A percentile compares a stretch with the other conserved stretches of the same genome.
Evolutionary conservation across 129 eudicot species (phyloP).

Genomic region (Rutidosis leptorrhynchoides): DNA sequence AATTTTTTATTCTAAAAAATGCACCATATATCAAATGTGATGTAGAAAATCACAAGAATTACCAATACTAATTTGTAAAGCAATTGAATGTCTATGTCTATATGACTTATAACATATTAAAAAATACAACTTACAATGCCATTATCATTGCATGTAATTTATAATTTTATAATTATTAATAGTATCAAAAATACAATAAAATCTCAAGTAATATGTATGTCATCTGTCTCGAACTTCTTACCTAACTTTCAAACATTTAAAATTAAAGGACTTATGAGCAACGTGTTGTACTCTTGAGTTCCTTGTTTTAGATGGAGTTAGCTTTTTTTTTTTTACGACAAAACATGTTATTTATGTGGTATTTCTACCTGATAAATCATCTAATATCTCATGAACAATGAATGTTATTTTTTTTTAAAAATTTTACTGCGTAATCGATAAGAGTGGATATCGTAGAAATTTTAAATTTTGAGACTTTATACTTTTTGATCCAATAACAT

Average conservation of each 20-base stretch:
- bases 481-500: no score
- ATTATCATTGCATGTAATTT: no score
- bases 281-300: neutral
- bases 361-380: conserved; percentile 19
- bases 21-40: neutral
- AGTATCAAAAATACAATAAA: neutral
- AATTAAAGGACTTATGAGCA: neutral
- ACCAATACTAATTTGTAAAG: no score
- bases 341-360: conserved; percentile 16
- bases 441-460: no score
- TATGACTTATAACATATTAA: no score
- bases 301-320: conserved; percentile 7
- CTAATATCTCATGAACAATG: no score
- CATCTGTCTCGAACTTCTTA: conserved; percentile 16
- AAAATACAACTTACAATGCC: no score
- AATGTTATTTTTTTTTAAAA: no score
- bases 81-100: neutral
- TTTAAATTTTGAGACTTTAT: no score
- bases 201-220: neutral
- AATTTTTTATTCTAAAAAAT: no score
- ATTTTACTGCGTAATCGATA: no score
- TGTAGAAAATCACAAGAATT: neutral
- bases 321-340: conserved; percentile 9
- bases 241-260: neutral
- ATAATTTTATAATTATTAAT: no score